Conservation (phyloP, 176 grass and related monocot species). For the Avena insularis region DNA sequence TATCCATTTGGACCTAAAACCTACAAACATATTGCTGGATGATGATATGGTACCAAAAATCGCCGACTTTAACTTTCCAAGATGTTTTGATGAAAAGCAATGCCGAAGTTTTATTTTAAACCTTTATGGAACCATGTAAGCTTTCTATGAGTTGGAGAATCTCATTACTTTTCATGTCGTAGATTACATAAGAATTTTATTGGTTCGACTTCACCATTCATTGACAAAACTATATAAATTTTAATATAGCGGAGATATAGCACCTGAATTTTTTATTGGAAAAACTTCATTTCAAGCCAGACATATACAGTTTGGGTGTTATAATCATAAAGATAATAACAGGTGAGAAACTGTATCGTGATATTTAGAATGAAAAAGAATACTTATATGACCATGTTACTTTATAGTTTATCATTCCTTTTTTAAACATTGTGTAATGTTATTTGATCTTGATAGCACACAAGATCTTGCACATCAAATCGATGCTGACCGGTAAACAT, state of each 20-base stretch:
- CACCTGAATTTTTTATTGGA: not conserved
- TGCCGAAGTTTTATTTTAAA: not conserved
- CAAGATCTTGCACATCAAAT: too few relatives aligned
- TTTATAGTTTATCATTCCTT: not conserved
- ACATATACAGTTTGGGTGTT: constrained; percentile 20
- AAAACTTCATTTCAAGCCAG: not conserved
- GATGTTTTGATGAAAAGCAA: not conserved
- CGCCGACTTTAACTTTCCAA: not conserved
- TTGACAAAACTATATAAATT: not conserved
- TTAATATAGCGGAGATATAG: not conserved
- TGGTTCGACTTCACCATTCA: not conserved
- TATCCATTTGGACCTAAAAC: not conserved
- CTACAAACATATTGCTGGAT: constrained; percentile 19
- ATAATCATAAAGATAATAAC: not conserved
- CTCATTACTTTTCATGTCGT: not conserved
- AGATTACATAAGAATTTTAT: not conserved
- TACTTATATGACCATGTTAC: not conserved
- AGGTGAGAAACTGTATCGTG: not conserved
- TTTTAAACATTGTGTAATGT: not conserved
- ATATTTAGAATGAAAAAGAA: not conserved
- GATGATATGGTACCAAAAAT: not conserved
- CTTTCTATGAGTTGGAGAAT: not conserved
- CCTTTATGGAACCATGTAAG: not conserved
- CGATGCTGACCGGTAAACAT: not conserved
- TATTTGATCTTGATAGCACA: not conserved